Percentiles rank a stretch among this genome's conserved stretches.
Evolutionary conservation across 495 filamentous ascomycete species (phyloP).

Genomic region (Xylaria telfairii): DNA sequence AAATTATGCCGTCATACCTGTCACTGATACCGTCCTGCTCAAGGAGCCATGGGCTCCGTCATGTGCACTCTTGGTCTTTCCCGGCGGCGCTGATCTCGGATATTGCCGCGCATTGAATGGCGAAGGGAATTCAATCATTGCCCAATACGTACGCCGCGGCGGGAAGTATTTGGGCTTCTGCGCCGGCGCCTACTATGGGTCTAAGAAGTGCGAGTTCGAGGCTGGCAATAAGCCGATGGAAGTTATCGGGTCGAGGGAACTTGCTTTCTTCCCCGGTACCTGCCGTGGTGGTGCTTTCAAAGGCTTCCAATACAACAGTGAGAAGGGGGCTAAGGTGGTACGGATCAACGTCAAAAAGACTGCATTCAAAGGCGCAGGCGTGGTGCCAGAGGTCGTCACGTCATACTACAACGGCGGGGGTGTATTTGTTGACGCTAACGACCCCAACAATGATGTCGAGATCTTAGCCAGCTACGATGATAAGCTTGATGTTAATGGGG

Average conservation of each 20-base stretch:
- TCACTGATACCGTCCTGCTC: conserved; percentile 77
- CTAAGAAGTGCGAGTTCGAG: conserved; percentile 84
- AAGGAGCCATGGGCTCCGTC: conserved; percentile 91
- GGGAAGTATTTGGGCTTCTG: conserved; percentile 90
- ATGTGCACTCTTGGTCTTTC: conserved; percentile 89
- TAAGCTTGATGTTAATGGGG: conserved; percentile 77
- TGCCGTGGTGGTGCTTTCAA: conserved; percentile 88
- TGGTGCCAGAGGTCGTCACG: conserved; percentile 68
- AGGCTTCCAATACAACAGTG: conserved; percentile 91
- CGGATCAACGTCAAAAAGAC: conserved; percentile 69
- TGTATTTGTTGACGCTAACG: conserved; percentile 84
- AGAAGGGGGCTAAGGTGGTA: conserved; percentile 79
- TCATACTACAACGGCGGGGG: conserved; percentile 96
- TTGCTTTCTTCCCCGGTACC: conserved; percentile 84
- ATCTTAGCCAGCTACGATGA: conserved; percentile 82
- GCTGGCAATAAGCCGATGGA: conserved; percentile 80
- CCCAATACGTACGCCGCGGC: conserved; percentile 83
- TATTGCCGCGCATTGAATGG: conserved; percentile 92
- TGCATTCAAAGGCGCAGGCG: conserved; percentile 54
- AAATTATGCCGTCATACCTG: conserved; percentile 88
- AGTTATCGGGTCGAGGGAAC: conserved; percentile 84
- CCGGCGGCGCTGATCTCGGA: conserved; percentile 91
- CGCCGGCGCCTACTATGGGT: conserved; percentile 93
- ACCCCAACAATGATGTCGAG: conserved; percentile 70
- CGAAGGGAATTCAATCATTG: conserved; percentile 81